Conservation (phyloP, 345 rosid genomes). For the Eucalyptus globulus region DNA sequence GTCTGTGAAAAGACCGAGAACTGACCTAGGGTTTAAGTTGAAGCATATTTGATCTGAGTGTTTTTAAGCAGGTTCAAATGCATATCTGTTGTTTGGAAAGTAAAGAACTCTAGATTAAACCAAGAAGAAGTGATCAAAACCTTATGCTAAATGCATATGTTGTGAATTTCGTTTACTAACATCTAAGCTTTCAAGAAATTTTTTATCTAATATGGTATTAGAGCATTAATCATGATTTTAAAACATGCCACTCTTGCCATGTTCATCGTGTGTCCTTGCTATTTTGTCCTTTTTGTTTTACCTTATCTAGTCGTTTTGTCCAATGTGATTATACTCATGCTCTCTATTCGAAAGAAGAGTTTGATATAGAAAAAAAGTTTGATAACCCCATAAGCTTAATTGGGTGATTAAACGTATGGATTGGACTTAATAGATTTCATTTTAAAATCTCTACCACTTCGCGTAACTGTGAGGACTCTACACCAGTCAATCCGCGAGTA, state of each 20-base stretch:
- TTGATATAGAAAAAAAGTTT: neutral
- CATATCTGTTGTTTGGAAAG: neutral
- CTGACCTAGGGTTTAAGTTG: neutral
- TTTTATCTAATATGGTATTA: neutral
- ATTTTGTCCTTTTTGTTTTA: neutral
- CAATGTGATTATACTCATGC: neutral
- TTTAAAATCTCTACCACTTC: neutral
- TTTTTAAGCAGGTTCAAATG: neutral
- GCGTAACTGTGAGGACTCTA: neutral
- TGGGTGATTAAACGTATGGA: neutral
- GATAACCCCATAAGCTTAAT: neutral
- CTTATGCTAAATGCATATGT: neutral
- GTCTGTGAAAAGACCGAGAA: neutral
- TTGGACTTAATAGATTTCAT: neutral
- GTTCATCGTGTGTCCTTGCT: neutral
- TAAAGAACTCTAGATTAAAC: neutral
- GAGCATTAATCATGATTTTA: neutral
- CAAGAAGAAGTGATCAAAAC: neutral
- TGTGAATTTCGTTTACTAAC: neutral
- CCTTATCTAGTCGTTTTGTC: neutral
- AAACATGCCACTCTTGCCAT: neutral
- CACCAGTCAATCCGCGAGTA: neutral
- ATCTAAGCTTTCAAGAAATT: neutral
- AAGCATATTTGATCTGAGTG: neutral
- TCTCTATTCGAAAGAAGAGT: neutral